Conservation (phyloP, 208 protist genomes). For the Herpetomonas tarakana region DNA sequence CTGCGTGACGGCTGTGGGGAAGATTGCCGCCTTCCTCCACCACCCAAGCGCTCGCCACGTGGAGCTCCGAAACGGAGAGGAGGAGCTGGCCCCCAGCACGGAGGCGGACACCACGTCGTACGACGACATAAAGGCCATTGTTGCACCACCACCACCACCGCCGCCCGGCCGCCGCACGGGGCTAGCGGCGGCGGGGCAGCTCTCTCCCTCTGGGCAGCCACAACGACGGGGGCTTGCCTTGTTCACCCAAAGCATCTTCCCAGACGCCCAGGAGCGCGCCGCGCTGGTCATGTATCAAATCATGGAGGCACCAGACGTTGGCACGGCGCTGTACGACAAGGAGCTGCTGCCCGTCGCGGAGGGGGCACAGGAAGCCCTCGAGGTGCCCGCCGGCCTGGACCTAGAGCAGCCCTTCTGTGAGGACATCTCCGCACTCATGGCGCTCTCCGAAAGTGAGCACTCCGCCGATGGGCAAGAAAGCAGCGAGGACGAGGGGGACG, state of each 20-base stretch:
- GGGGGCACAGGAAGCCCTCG: constrained; percentile 59
- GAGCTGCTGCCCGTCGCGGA: constrained; percentile 54
- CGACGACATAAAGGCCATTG: constrained; percentile 22
- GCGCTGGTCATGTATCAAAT: constrained; percentile 50
- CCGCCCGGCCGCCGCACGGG: background rate
- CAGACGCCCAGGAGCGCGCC: constrained; percentile 67
- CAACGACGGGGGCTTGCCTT: constrained; percentile 24
- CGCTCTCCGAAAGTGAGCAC: constrained; percentile 49
- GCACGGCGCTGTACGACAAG: constrained; percentile 39
- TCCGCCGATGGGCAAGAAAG: constrained; percentile 19
- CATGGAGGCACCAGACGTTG: constrained; percentile 23
- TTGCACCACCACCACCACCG: background rate
- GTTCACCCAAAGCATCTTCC: constrained; percentile 55
- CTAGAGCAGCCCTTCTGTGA: constrained; percentile 65
- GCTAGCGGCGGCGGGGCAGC: background rate
- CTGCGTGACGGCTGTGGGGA: constrained; percentile 85
- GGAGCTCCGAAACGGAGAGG: constrained; percentile 54
- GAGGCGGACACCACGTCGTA: constrained; percentile 17
- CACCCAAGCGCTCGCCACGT: constrained; percentile 48
- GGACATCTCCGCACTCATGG: constrained; percentile 39
- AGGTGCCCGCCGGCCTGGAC: constrained; percentile 44
- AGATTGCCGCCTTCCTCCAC: constrained; percentile 79
- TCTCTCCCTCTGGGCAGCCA: background rate
- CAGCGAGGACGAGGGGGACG: constrained; percentile 4
- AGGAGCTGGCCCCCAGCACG: constrained; percentile 19